These are phyloP conservation scores for Heliophila coronopifolia DNA, from an alignment of 441 rosid species.

Conservation along the genomic window DNA sequence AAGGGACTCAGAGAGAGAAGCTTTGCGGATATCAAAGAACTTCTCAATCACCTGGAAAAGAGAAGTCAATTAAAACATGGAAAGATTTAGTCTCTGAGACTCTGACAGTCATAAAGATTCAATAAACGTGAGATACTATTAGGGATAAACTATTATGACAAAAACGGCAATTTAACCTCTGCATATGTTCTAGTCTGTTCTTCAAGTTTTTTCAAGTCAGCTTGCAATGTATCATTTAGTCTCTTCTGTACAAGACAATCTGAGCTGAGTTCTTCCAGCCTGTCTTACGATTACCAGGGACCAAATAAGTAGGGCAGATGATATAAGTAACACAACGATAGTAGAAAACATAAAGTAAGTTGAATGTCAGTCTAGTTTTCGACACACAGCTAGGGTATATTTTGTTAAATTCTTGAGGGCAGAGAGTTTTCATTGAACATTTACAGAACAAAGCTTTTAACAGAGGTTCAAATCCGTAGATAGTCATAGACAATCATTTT, in stretches of 20 bases:
- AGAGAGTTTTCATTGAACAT: background rate
- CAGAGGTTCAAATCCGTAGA: background rate
- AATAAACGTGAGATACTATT: background rate
- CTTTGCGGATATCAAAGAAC: slow-evolving; percentile 63
- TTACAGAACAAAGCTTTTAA: background rate
- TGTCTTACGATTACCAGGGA: slow-evolving; percentile 29
- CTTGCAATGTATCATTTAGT: slow-evolving; percentile 47
- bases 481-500: background rate
- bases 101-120: background rate
- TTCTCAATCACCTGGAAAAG: slow-evolving; percentile 54
- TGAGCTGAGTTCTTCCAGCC: slow-evolving; percentile 66
- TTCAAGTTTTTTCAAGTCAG: slow-evolving; percentile 51
- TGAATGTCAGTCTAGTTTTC: background rate
- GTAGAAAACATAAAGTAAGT: background rate
- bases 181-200: slow-evolving; percentile 48
- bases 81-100: background rate
- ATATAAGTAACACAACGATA: slow-evolving; percentile 6
- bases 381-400: background rate
- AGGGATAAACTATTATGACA: background rate
- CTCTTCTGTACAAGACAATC: slow-evolving; percentile 59
- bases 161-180: slow-evolving; percentile 41
- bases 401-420: background rate
- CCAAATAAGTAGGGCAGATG: slow-evolving; percentile 4
- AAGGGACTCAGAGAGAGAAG: slow-evolving; percentile 39
- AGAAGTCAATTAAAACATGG: background rate